Evolutionary conservation across 2,329 filamentous ascomycete species (phyloP).

Genomic region (Phaeosphaeriaceae sp.): DNA sequence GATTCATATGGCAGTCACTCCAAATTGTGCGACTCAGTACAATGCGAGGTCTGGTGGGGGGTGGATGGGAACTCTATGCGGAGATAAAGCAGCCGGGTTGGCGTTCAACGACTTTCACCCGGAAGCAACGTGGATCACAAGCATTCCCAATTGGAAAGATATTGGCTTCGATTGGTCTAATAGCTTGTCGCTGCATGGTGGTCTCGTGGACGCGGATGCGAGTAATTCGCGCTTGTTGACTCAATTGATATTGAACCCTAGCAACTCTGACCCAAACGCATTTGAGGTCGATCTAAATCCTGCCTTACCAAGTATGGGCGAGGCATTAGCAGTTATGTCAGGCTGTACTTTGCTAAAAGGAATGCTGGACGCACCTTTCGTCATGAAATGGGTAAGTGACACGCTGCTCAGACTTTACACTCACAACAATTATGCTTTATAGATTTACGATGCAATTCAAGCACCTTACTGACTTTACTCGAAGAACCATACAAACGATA

Average conservation of each 20-base stretch:
- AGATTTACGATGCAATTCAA: too few species aligned
- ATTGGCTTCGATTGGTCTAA: constrained; percentile 53
- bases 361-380: constrained; percentile 63
- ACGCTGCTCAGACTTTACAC: too few species aligned
- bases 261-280: constrained; percentile 14
- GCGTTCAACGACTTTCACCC: constrained; percentile 60
- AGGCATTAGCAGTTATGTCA: constrained; percentile 74
- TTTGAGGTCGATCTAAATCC: constrained; percentile 53
- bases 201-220: constrained; percentile 51
- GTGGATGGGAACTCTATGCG: constrained; percentile 66
- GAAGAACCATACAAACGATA: constrained; percentile 44
- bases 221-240: constrained; percentile 54
- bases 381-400: constrained; percentile 46
- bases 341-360: constrained; percentile 70
- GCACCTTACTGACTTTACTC: too few species aligned
- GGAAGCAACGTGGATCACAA: constrained; percentile 63
- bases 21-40: constrained; percentile 69
- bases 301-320: constrained; percentile 70
- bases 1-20: constrained; percentile 67
- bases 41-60: constrained; percentile 59
- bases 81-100: constrained; percentile 60
- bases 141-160: constrained; percentile 52
- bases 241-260: constrained; percentile 50
- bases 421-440: too few species aligned
- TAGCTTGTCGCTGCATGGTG: constrained; percentile 52